Base-by-base conservation (phyloP, 192 early-diverging fungal genomes). In the Gryganskiella cystojenkinii region DNA sequence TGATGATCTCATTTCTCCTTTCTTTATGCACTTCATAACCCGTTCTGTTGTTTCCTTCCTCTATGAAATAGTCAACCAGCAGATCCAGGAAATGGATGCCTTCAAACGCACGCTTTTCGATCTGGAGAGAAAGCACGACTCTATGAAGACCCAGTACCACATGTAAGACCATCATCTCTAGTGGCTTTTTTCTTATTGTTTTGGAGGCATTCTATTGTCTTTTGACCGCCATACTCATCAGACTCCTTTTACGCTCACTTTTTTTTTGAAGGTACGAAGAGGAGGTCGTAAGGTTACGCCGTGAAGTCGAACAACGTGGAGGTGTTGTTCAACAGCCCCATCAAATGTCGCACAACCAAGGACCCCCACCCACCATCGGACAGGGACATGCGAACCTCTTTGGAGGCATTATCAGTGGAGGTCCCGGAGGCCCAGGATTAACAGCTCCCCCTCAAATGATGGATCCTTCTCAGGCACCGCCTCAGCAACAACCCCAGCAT, bases 71-170 rank as follows among this genome's bases (percentile, higher is more conserved):
- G 95, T 95, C 43, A 88, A 75, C 69, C 78, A 45, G 34, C 95
- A 97, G 82, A 88, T 94, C 51, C 86, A 84, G 60, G 95, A 97
- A 82, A 90, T 95, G 76, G 87, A 86, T 35, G 82, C 75, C 24
- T 91, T 95, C 61, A 91, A 95, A 78, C 89, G 95, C 80, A 85
- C 82, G 31, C 73, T 97, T 37, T 82, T 68, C 51, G 95, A 97
- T 22, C 85, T 97, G 31, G 95, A 97, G 71, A 84, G 94, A 54
- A 86, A 89, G 24, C 93, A 95, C 79, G 84, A 89, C 47, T 80
- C 88, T 43, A 85, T 93, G 57, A 94, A 95, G 82, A 87, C 85
- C 58, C 88, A 92, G 80, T 97, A 95, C 47, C 73, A 76, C 14
- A 68, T 68, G 73, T 76, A 76, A 61, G 58, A 8, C 5, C 37